Conservation (phyloP, 2,329 filamentous ascomycete species). For the Trichophyton rubrum region DNA sequence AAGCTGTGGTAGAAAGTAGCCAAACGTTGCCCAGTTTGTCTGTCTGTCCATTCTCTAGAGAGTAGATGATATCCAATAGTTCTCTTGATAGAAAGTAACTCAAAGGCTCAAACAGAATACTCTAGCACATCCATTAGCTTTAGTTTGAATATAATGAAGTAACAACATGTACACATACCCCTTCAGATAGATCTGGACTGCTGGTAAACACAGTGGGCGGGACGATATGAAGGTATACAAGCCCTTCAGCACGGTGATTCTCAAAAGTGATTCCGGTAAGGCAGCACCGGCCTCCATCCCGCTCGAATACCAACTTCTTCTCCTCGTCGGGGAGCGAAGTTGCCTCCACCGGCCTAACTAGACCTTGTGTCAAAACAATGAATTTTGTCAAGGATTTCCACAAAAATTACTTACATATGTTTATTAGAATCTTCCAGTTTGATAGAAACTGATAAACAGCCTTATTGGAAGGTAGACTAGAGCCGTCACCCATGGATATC, state of each 20-base stretch:
- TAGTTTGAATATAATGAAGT: not conserved
- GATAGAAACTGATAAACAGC: conserved; percentile 6
- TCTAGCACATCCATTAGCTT: conserved; percentile 5
- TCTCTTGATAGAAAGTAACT: conserved; percentile 6
- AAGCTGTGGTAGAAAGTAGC: conserved; percentile 8
- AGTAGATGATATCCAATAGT: not conserved
- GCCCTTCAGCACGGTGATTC: not conserved
- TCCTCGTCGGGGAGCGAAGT: conserved; percentile 5
- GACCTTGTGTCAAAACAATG: not conserved
- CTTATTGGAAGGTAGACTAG: not conserved
- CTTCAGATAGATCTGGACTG: conserved; percentile 8
- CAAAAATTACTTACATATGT: conserved; percentile 10
- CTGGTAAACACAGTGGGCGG: conserved; percentile 5
- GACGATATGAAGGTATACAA: conserved; percentile 6
- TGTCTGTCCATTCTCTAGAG: not conserved
- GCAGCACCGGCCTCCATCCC: conserved; percentile 14
- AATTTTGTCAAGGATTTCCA: not conserved
- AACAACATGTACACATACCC: conserved; percentile 2
- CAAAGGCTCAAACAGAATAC: conserved; percentile 6
- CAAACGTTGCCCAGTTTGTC: conserved; percentile 8
- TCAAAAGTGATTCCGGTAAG: conserved; percentile 6
- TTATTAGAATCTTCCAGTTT: conserved; percentile 12
- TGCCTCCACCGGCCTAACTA: conserved; percentile 12
- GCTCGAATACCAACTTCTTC: conserved; percentile 10
- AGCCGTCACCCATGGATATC: not conserved